Evolutionary conservation across 331 rosid genomes (phyloP).

Genomic region (Phaseolus coccineus): DNA sequence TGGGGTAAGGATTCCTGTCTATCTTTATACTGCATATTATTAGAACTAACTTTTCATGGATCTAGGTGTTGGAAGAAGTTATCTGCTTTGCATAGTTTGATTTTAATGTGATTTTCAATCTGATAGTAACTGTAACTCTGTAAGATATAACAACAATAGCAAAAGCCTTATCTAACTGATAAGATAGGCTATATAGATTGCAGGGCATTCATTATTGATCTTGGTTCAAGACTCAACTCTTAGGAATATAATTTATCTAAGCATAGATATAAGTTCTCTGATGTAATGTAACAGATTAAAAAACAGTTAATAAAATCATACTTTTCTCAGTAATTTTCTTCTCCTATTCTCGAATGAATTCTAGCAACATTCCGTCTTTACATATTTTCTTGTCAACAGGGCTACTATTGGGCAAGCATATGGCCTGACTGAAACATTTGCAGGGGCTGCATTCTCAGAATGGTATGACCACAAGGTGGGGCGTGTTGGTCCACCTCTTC

Average conservation of each 20-base stretch:
- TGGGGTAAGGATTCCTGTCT: slow-evolving; percentile 68
- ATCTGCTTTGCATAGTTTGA: not conserved
- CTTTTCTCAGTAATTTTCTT: too few relatives aligned
- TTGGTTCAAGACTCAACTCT: not conserved
- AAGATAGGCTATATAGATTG: not conserved
- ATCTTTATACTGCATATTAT: slow-evolving; percentile 13
- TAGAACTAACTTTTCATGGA: slow-evolving; percentile 24
- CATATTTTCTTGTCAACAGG: slow-evolving; percentile 53
- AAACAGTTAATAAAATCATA: too few relatives aligned
- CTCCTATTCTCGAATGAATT: too few relatives aligned
- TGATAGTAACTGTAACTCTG: not conserved
- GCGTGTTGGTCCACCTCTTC: slow-evolving; percentile 96
- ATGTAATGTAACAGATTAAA: too few relatives aligned
- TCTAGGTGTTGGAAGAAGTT: not conserved
- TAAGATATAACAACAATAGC: not conserved
- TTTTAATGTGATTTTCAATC: slow-evolving; percentile 1
- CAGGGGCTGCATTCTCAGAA: slow-evolving; percentile 92
- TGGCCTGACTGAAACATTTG: slow-evolving; percentile 98
- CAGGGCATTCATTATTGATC: not conserved
- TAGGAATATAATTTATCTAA: not conserved
- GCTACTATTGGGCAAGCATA: slow-evolving; percentile 95
- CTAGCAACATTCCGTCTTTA: not conserved
- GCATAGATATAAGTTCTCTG: too few relatives aligned
- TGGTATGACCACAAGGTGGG: slow-evolving; percentile 84
- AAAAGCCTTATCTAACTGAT: not conserved